These are phyloP conservation scores for Piloderma croceum DNA, from an alignment of 768 basidiomycete species.

Conservation along the genomic window DNA sequence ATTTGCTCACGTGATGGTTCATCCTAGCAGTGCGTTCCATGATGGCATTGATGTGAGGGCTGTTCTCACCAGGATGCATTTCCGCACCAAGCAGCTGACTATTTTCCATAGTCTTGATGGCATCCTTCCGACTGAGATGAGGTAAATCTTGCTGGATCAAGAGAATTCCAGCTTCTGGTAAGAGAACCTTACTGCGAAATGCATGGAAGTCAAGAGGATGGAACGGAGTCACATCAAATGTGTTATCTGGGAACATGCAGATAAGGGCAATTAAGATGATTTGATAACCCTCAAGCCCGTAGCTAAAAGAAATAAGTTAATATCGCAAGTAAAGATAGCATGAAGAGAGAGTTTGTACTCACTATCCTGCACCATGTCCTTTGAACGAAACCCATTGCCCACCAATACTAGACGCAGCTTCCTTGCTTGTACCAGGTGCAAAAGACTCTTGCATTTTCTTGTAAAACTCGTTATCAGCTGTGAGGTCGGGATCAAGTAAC, in stretches of 20 bases:
- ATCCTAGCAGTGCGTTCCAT: background rate
- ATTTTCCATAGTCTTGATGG: background rate
- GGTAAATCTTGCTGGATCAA: background rate
- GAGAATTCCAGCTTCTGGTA: background rate
- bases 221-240: background rate
- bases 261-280: background rate
- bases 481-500: background rate
- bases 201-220: background rate
- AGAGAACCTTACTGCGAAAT: background rate
- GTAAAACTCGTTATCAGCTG: background rate
- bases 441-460: background rate
- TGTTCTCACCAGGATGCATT: background rate
- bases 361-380: background rate
- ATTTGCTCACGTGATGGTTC: background rate
- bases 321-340: background rate
- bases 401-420: background rate
- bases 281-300: constrained; percentile 5
- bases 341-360: background rate
- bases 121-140: background rate
- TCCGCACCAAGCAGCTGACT: background rate
- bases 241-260: constrained; percentile 5
- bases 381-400: background rate
- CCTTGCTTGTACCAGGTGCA: background rate
- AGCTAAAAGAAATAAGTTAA: constrained; percentile 1
- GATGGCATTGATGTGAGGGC: background rate